A percentile compares a stretch with the other conserved stretches of the same genome.
Conservation (phyloP, 1,284 basidiomycete species). For the Moniliella sp. region DNA sequence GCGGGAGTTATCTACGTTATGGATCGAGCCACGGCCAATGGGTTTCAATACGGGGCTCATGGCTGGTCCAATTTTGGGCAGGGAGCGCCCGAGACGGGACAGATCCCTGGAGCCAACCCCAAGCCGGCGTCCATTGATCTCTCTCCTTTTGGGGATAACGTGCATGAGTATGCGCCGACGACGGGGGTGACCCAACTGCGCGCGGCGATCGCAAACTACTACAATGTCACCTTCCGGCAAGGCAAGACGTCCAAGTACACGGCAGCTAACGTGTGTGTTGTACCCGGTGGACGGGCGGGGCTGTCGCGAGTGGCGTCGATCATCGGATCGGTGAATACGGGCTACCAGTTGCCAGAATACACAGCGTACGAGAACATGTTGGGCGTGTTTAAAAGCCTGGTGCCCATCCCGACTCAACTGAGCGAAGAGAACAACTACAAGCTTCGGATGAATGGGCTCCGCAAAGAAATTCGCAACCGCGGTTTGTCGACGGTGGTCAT, state of each 20-base stretch:
- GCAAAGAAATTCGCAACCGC: constrained; percentile 23
- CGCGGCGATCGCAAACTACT: constrained; percentile 34
- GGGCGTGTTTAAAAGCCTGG: constrained; percentile 63
- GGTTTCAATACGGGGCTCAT: constrained; percentile 10
- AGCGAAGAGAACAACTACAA: constrained; percentile 43
- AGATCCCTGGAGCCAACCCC: constrained; percentile 51
- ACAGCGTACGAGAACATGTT: constrained; percentile 50
- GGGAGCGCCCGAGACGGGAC: constrained; percentile 38
- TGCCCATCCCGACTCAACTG: constrained; percentile 41
- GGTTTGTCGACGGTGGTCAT: constrained; percentile 66
- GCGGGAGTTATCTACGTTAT: constrained; percentile 40
- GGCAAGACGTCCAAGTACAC: constrained; percentile 63
- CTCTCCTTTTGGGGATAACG: constrained; percentile 39
- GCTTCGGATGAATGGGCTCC: constrained; percentile 46
- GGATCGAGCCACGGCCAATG: constrained; percentile 20
- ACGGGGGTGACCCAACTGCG: constrained; percentile 54
- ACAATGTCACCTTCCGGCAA: constrained; percentile 66
- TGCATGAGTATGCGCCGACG: constrained; percentile 74
- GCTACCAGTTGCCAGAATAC: constrained; percentile 65
- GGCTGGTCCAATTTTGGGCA: constrained; percentile 10
- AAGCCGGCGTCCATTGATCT: constrained; percentile 46
- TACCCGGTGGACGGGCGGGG: constrained; percentile 69
- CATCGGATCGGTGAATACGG: constrained; percentile 55
- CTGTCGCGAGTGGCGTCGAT: constrained; percentile 74
- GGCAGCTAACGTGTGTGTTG: constrained; percentile 64